Percentiles rank a stretch among this genome's conserved stretches.
These are phyloP conservation scores for Podospora appendiculata DNA, from an alignment of 495 filamentous ascomycete species.

Conservation along the genomic window DNA sequence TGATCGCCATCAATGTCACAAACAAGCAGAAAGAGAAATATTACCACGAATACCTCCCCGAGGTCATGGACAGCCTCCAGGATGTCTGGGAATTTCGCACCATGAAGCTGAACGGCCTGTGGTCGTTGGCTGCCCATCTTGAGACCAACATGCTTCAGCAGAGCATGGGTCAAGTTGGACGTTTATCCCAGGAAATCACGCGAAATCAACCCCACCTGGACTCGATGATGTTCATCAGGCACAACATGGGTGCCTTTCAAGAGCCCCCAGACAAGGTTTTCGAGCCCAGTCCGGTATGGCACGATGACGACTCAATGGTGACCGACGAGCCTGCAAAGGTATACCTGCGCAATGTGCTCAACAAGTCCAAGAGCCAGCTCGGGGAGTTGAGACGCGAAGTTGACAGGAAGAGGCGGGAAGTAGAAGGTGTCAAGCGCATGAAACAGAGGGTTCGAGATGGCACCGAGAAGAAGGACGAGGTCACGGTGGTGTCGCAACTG, in stretches of 20 bases:
- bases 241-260: constrained; percentile 73
- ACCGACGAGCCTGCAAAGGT: constrained; percentile 79
- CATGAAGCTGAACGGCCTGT: constrained; percentile 72
- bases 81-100: constrained; percentile 86
- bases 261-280: constrained; percentile 81
- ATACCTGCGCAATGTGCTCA: constrained; percentile 83
- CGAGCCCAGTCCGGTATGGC: constrained; percentile 95
- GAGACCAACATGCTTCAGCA: constrained; percentile 65
- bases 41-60: constrained; percentile 93
- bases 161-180: constrained; percentile 60
- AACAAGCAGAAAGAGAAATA: constrained; percentile 96
- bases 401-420: constrained; percentile 75
- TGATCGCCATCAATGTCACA: constrained; percentile 89
- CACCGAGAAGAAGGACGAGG: constrained; percentile 76
- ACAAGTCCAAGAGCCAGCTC: constrained; percentile 78
- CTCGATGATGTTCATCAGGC: constrained; percentile 92
- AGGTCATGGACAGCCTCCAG: constrained; percentile 83
- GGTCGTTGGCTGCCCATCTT: constrained; percentile 71
- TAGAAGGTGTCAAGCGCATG: constrained; percentile 62
- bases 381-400: constrained; percentile 71
- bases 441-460: constrained; percentile 72
- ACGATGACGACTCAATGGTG: constrained; percentile 80
- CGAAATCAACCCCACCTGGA: constrained; percentile 84
- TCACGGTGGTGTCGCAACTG: constrained; percentile 65
- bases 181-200: constrained; percentile 71